Conservation (phyloP, 768 basidiomycete species). For the Paxillus involutus region DNA sequence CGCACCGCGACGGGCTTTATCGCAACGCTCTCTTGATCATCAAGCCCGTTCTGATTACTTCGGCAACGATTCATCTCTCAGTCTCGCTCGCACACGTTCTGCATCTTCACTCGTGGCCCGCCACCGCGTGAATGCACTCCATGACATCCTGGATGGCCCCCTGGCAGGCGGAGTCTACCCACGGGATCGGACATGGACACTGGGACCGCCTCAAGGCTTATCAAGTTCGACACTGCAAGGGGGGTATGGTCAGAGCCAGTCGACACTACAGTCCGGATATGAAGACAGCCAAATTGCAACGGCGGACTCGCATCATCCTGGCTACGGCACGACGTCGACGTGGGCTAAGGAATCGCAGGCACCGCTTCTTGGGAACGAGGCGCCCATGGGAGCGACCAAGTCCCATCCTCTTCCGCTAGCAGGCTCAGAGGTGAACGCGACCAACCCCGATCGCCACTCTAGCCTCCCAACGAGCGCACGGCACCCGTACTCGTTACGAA, state of each 20-base stretch:
- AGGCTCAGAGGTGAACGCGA: neutral
- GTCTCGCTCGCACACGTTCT: neutral
- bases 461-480: neutral
- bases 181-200: neutral
- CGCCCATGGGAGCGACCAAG: neutral
- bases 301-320: neutral
- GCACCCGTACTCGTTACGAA: slow-evolving; percentile 1
- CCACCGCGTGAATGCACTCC: neutral
- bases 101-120: neutral
- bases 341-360: slow-evolving; percentile 14
- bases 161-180: neutral
- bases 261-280: neutral
- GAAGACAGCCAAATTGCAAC: slow-evolving; percentile 4
- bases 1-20: slow-evolving; percentile 15
- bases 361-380: slow-evolving; percentile 5
- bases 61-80: neutral
- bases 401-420: neutral
- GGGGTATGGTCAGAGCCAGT: neutral
- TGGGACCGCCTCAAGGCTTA: neutral
- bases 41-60: neutral
- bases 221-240: neutral
- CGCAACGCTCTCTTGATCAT: slow-evolving; percentile 13
- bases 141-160: neutral
- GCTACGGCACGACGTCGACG: neutral
- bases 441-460: slow-evolving; percentile 6